Conservation (phyloP, 768 basidiomycete species). For the Panaeolus papilionaceus region DNA sequence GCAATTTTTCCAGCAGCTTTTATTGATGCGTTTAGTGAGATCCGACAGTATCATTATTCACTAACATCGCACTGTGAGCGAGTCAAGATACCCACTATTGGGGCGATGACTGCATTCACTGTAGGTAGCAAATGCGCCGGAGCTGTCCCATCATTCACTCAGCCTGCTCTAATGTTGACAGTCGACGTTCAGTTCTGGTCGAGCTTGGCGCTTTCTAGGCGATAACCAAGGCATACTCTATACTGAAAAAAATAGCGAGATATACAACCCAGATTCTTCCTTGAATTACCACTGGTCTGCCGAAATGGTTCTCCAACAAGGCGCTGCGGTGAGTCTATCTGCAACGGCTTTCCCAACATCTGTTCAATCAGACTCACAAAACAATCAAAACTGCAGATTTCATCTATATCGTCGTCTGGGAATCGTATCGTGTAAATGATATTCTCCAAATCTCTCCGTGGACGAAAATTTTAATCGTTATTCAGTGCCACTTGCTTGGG, state of each 20-base stretch:
- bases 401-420: conserved; percentile 56
- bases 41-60: conserved; percentile 46
- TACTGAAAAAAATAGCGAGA: conserved; percentile 23
- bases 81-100: conserved; percentile 39
- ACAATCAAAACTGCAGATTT: conserved; percentile 42
- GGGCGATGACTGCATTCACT: conserved; percentile 52
- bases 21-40: conserved; percentile 37
- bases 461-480: conserved; percentile 16
- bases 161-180: conserved; percentile 24
- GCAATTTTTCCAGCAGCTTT: conserved; percentile 4
- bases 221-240: conserved; percentile 61
- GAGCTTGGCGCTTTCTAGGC: conserved; percentile 49
- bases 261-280: conserved; percentile 18
- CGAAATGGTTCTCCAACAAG: conserved; percentile 29
- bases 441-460: conserved; percentile 14
- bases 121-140: conserved; percentile 35
- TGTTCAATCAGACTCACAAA: not conserved
- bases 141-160: not conserved
- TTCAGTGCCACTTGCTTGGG: conserved; percentile 64
- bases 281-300: conserved; percentile 45
- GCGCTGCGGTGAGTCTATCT: not conserved
- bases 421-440: conserved; percentile 53
- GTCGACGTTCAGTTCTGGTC: conserved; percentile 41
- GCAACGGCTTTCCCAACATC: not conserved
- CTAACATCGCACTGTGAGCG: conserved; percentile 40